Evolutionary conservation across 1,284 basidiomycete genomes (phyloP), one percentile per base, ranked within the genome.

Genomic region (Cutaneotrichosporon sp.): DNA sequence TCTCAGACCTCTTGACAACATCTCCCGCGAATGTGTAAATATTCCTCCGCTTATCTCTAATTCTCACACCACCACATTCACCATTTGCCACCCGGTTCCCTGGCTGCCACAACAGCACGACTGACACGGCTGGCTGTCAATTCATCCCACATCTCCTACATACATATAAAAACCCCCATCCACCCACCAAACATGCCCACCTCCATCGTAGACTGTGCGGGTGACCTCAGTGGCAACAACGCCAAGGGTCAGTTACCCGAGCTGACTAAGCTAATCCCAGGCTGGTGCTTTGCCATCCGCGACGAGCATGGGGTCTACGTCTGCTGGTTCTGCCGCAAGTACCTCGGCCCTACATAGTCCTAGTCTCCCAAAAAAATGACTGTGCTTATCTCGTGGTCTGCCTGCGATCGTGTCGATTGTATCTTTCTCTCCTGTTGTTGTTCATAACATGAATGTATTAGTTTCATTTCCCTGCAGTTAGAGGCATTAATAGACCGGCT

Each of bases 271-370:
- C 42, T 46, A 6, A 46, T 8, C 6, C 18, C 42, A 46, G 42
- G 42, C 42, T 46, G 42, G 42, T 46, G 42, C 42, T 46, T 46
- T 46, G 42, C 42, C 18, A 46, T 46, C 18, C 42, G 42, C n/a
- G 42, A 46, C 5, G 18, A 46, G 2, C 16, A 5, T 4, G 42
- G 42, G 0, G 42, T 46, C 18, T 46, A 46, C 42, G 42, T 46
- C 42, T 46, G 42, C 42, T 46, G 42, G 42, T 46, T 46, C 18
- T 46, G 42, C 42, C 42, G 42, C 42, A 46, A 46, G 42, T 46
- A 46, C 42, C 42, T 46, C 18, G 42, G 42, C 42, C 42, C 18
- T 18, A 46, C 16, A 13, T 46, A 46, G 42, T 42, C 16, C 42
- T 46, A 46, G 42, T 42, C 40, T 13, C 9, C 40, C 14, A 6